Evolutionary conservation across 371 early-diverging fungal species (phyloP), one percentile per base, ranked within the genome.

Genomic region (Batkoa obscura): DNA sequence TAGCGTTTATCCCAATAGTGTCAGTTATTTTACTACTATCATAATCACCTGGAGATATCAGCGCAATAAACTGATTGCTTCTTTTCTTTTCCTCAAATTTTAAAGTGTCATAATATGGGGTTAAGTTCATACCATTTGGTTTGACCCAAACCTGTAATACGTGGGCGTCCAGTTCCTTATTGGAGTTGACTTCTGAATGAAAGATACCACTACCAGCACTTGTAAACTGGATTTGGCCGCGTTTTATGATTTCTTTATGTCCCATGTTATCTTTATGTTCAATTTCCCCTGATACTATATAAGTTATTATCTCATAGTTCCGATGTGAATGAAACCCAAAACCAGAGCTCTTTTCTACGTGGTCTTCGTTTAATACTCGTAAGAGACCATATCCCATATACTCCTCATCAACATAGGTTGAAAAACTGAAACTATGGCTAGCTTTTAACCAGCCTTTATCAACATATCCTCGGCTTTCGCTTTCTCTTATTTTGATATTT

Each of bases 121-220:
- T 43, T 30, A 66, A 60, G 4, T 50, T 58, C 17, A 23, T 8
- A 3, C 15, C 32, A 17, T 60, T 38, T 2, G 67, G 64, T 12
- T 57, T 54, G 3, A 59, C 60, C 65, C 68, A 68, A 34, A 68
- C 58, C 50, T 68, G 69, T 31, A 68, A 56, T 39, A 68, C 62
- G 50, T 66, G 60, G 9, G 62, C 63, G 1, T 62, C 58, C 32
- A 39, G 45, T 6, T 33, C 42, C 15, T 35, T 31, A 17, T 61
- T 50, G 15, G 35, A 54, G 55, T 66, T 66, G 45, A 60, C 58
- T 56, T 68, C 66, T 10, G 60, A 60, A 51, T 68, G 69, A 1
- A 53, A 30, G 32, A 68, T 60, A 32, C 69, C 69, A 36, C 63
- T 66, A 12, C 65, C 66, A 12, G 69, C 66, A 15, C 63, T 46